Conservation (phyloP, 192 early-diverging fungal species). For the Entomortierella parvispora region DNA sequence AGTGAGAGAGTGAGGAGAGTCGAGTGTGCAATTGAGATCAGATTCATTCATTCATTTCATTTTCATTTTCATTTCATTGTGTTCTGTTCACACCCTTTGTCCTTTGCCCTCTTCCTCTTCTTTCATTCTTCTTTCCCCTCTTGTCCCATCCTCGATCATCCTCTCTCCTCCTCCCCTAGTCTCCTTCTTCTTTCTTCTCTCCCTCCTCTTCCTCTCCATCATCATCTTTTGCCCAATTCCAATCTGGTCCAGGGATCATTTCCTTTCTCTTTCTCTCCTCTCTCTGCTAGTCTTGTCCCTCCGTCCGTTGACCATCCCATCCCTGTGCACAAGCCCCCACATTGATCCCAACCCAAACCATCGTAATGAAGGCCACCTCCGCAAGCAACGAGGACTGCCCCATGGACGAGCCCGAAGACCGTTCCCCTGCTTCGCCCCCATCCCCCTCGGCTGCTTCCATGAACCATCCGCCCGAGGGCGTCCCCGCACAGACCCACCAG, state of each 20-base stretch:
- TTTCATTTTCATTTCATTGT: too few species aligned
- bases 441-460: too few species aligned
- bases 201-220: background rate
- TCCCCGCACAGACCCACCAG: too few species aligned
- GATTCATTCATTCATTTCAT: constrained; percentile 5
- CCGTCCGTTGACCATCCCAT: background rate
- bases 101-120: background rate
- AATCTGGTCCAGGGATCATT: too few species aligned
- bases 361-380: too few species aligned
- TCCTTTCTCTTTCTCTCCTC: background rate
- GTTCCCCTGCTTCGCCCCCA: too few species aligned
- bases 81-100: too few species aligned
- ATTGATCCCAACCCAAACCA: background rate
- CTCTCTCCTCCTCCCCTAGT: background rate
- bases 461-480: too few species aligned
- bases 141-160: background rate
- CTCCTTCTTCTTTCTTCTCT: background rate
- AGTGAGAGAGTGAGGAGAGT: too few species aligned
- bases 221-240: background rate
- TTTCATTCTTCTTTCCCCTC: background rate
- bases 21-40: too few species aligned
- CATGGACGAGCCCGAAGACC: too few species aligned
- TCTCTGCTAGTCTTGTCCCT: background rate
- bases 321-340: background rate
- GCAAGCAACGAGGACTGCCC: too few species aligned